A percentile compares a stretch with the other conserved stretches of the same genome.
Conservation (phyloP, 2,329 filamentous ascomycete genomes). For the Emmonsiellopsis sp. region DNA sequence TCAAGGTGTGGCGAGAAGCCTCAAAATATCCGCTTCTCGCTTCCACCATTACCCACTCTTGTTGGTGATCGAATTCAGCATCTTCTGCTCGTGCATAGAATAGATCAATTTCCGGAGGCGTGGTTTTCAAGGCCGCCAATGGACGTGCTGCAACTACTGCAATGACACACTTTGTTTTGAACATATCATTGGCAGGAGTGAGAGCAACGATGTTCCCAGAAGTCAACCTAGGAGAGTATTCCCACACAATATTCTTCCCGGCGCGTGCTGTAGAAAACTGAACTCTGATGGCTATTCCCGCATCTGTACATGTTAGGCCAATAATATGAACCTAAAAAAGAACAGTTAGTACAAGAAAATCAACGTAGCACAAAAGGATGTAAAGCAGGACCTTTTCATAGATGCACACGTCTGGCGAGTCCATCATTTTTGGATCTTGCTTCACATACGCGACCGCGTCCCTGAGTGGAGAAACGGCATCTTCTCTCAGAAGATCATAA, state of each 20-base stretch:
- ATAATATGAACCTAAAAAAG: slow-evolving; percentile 52
- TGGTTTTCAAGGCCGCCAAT: slow-evolving; percentile 51
- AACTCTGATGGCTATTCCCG: slow-evolving; percentile 57
- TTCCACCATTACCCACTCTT: slow-evolving; percentile 71
- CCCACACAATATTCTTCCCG: slow-evolving; percentile 59
- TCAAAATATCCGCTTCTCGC: slow-evolving; percentile 67
- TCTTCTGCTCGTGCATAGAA: slow-evolving; percentile 56
- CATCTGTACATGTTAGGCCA: slow-evolving; percentile 53
- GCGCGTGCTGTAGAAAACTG: slow-evolving; percentile 60
- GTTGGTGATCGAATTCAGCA: slow-evolving; percentile 56
- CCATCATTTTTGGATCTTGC: slow-evolving; percentile 44
- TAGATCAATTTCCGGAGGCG: slow-evolving; percentile 65
- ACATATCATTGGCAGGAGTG: slow-evolving; percentile 47
- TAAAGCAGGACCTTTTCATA: slow-evolving; percentile 55
- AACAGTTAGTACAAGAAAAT: not conserved
- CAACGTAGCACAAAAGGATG: not conserved
- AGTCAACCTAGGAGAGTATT: slow-evolving; percentile 49
- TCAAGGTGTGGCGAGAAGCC: slow-evolving; percentile 60
- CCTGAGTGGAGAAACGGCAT: slow-evolving; percentile 60
- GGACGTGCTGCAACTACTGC: slow-evolving; percentile 64
- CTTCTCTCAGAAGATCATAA: slow-evolving; percentile 67
- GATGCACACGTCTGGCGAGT: slow-evolving; percentile 50
- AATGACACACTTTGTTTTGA: slow-evolving; percentile 55
- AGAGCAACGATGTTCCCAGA: slow-evolving; percentile 47
- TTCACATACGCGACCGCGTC: slow-evolving; percentile 53